Evolutionary conservation across 1,284 basidiomycete species (phyloP).

Genomic region (Inonotus hispidus): DNA sequence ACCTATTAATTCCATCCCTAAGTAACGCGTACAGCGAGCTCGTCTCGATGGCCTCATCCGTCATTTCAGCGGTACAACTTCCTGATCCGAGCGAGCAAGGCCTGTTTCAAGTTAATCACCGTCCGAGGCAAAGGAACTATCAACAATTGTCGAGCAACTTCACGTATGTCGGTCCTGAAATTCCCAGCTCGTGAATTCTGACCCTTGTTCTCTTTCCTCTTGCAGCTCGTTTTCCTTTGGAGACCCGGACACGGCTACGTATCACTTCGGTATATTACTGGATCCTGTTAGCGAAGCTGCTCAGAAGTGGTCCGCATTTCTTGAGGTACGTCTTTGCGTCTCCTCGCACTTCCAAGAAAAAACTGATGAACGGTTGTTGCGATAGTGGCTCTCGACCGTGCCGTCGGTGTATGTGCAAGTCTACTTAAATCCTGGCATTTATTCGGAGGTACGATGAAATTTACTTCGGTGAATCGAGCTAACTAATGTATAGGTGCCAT

Average conservation of each 20-base stretch:
- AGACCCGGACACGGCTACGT: constrained; percentile 58
- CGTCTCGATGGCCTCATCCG: constrained; percentile 61
- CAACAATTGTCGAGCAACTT: constrained; percentile 52
- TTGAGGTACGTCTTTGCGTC: constrained; percentile 47
- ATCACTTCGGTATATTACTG: constrained; percentile 71
- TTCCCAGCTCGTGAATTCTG: background rate
- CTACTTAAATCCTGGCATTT: constrained; percentile 66
- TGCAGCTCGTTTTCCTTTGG: constrained; percentile 67
- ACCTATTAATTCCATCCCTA: constrained; percentile 11
- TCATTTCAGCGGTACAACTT: constrained; percentile 62
- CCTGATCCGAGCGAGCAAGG: constrained; percentile 70
- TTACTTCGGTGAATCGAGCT: background rate
- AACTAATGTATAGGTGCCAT: constrained; percentile 55
- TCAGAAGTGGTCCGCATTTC: constrained; percentile 78
- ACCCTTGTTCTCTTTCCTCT: background rate
- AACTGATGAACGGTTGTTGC: background rate
- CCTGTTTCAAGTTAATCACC: constrained; percentile 57
- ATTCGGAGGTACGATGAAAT: constrained; percentile 52
- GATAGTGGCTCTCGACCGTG: constrained; percentile 53
- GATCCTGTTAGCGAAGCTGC: constrained; percentile 84
- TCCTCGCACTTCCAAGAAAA: background rate
- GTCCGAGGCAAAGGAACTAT: constrained; percentile 56
- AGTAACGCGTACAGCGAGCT: constrained; percentile 55
- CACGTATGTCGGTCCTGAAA: constrained; percentile 44
- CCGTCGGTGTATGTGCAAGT: constrained; percentile 67